These are phyloP conservation scores for Quercus berberidifolia DNA, from an alignment of 306 rosid genomes.

Conservation along the genomic window DNA sequence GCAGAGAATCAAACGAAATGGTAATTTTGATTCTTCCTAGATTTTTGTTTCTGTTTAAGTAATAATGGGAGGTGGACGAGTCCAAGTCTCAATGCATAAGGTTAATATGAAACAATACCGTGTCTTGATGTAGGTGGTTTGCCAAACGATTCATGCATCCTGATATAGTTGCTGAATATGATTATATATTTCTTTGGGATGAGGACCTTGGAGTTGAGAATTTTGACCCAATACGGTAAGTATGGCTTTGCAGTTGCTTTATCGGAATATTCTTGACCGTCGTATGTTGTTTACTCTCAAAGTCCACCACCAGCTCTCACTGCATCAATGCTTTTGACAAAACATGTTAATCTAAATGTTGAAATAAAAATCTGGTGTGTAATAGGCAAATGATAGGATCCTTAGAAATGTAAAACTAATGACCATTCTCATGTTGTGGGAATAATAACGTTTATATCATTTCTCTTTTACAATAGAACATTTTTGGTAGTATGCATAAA, in stretches of 20 bases:
- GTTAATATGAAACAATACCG: background rate
- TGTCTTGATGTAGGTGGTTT: constrained; percentile 69
- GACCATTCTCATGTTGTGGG: background rate
- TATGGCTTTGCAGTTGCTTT: background rate
- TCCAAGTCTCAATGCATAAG: background rate
- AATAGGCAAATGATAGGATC: background rate
- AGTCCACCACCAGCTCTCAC: background rate
- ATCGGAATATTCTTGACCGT: background rate
- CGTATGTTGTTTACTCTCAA: background rate
- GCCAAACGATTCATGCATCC: constrained; percentile 97
- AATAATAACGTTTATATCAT: background rate
- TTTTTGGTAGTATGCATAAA: background rate
- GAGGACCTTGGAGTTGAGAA: constrained; percentile 91
- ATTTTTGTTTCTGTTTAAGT: background rate
- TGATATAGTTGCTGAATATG: constrained; percentile 71
- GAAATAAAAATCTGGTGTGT: background rate
- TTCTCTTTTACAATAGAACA: background rate
- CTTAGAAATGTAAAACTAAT: background rate
- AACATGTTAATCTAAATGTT: background rate
- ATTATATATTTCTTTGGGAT: constrained; percentile 92
- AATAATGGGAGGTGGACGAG: background rate
- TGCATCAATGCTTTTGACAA: background rate
- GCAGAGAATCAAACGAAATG: constrained; percentile 67
- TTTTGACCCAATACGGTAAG: constrained; percentile 68
- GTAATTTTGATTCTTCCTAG: constrained; percentile 15